These are phyloP conservation scores for Apium graveolens DNA, from an alignment of 129 eudicot genomes.

Conservation along the genomic window DNA sequence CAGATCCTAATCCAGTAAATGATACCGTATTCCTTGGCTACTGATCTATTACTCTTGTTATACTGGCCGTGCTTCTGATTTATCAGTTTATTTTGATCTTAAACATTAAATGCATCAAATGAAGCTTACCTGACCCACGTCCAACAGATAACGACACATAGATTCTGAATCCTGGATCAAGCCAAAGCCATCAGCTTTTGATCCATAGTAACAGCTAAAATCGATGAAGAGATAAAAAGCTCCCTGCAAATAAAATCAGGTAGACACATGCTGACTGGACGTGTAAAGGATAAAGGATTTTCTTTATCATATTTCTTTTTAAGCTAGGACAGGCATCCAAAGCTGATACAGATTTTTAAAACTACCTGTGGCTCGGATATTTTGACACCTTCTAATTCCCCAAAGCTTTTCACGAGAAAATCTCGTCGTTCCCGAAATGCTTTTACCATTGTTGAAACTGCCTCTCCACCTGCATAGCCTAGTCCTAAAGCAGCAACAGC, in stretches of 20 bases:
- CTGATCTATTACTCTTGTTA: background rate
- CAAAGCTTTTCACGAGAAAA: constrained; percentile 60
- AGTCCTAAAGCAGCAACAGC: constrained; percentile 92
- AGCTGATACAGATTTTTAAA: constrained; percentile 1
- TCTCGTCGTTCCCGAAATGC: constrained; percentile 84
- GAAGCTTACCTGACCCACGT: constrained; percentile 70
- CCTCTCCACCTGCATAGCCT: constrained; percentile 97
- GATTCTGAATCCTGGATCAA: constrained; percentile 70
- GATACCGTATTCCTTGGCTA: background rate
- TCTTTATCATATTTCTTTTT: too few species aligned
- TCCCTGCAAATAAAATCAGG: constrained; percentile 47
- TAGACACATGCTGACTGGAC: constrained; percentile 9
- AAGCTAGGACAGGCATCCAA: background rate
- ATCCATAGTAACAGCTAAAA: constrained; percentile 85
- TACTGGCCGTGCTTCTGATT: background rate
- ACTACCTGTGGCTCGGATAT: constrained; percentile 92
- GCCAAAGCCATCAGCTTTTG: constrained; percentile 77
- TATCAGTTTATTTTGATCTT: background rate
- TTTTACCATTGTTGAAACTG: constrained; percentile 78
- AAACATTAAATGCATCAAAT: background rate
- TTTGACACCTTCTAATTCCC: constrained; percentile 75
- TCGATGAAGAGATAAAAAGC: constrained; percentile 95
- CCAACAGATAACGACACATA: constrained; percentile 80
- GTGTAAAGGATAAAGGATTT: background rate
- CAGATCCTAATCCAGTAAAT: background rate